Base-by-base conservation (phyloP, 2,329 filamentous ascomycete genomes). In the Epichloe gansuensis region DNA sequence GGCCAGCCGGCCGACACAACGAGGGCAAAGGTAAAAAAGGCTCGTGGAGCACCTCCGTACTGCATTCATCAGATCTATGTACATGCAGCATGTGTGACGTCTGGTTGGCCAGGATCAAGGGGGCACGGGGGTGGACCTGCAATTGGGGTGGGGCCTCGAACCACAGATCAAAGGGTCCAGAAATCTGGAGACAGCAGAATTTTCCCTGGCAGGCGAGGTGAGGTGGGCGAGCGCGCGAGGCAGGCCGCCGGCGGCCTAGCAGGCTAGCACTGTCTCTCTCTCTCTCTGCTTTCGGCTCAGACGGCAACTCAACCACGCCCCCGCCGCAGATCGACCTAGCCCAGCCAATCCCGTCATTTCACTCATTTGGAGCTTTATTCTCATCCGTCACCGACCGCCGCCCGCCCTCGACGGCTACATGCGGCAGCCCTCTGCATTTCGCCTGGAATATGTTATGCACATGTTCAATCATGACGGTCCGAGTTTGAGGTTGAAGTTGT, bases 141-240 rank as follows among this genome's bases (percentile, higher is more conserved):
- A 28, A 43, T 38, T 11, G 9, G 38, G 50, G 23, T 38, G 15
- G 28, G 31, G 28, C 31, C 13, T 12, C n/a, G 21, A 35, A 12
- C 34, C 39, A 41, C 31, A 13, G 49, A 23, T 9, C 45, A n/a
- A 42, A 43, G 43, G 31, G 34, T 15, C 23, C 43, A 34, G 50
- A 51, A 51, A 46, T 41, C 50, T 46, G 50, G 50, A 42, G 50
- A 51, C 43, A 25, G 39, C 21, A 17, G 23, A 21, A 25, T 25
- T 25, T 4, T 25, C 23, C 23, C 23, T 25, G 23, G 23, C 23
- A 25, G 23, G 23, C 23, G 23, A 23, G 2, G 23, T 21, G 17
- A 21, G 17, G 17, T 21, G 17, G 17, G 17, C 17, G 17, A 21
- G 17, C 17, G 2, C 17, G 17, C 17, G 23, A 23, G 23, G 23